Conservation (phyloP, 2,329 filamentous ascomycete genomes). For the Stagonosporopsis vannaccii region DNA sequence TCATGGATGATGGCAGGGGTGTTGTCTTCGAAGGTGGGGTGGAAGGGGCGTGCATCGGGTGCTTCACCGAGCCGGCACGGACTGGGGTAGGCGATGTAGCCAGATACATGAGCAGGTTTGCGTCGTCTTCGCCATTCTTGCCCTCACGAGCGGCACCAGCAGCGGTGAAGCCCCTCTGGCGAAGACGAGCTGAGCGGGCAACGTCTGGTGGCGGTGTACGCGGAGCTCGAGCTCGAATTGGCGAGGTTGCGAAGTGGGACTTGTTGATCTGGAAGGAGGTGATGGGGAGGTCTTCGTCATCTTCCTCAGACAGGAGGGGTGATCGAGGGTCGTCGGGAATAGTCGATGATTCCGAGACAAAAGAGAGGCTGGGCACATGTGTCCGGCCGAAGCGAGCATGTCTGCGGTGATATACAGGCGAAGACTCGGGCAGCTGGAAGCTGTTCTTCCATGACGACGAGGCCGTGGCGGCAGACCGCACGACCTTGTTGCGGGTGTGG, state of each 20-base stretch:
- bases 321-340: constrained; percentile 68
- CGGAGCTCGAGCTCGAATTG: constrained; percentile 68
- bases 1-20: constrained; percentile 81
- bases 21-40: constrained; percentile 62
- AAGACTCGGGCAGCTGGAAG: constrained; percentile 82
- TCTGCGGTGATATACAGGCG: constrained; percentile 79
- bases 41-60: constrained; percentile 60
- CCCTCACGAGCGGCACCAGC: constrained; percentile 53
- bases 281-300: constrained; percentile 79
- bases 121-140: constrained; percentile 78
- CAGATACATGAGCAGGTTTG: constrained; percentile 85
- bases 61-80: constrained; percentile 56
- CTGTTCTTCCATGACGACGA: constrained; percentile 75
- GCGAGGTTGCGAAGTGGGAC: constrained; percentile 75
- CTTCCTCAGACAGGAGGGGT: constrained; percentile 74
- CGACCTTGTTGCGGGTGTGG: constrained; percentile 72
- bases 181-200: constrained; percentile 51
- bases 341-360: constrained; percentile 75
- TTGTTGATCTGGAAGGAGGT: constrained; percentile 72
- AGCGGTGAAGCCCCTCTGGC: constrained; percentile 49
- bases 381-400: constrained; percentile 75
- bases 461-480: constrained; percentile 65
- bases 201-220: constrained; percentile 51
- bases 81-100: constrained; percentile 91
- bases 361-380: constrained; percentile 76